Base-by-base conservation (phyloP, 176 grass and related monocot species). In the Zoysia japonica region DNA sequence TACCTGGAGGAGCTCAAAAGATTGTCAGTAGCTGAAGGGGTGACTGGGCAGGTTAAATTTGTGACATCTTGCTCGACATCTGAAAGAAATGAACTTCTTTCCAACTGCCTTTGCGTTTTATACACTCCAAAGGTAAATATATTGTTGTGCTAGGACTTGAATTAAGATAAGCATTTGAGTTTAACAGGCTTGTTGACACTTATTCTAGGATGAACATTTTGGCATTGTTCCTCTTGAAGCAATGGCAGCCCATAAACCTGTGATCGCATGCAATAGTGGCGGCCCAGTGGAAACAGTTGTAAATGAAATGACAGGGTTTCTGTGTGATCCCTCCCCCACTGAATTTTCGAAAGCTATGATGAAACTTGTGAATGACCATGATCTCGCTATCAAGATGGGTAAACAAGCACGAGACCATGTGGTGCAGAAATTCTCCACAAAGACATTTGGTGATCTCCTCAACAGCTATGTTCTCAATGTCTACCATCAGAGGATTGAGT, bases 161-260 rank as follows among this genome's bases (percentile, higher is more conserved):
- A 51, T 64, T 42, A 55, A 60, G 73, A 43, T 49, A 56, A 55
- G n/a, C 49, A 54, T 61, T 80, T 71, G 49, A 49, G 42, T 59
- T 6, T 50, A 55, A 78, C 16, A 82, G 55, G 5, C 53, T 49
- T 67, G 11, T 56, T 38, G 14, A 55, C 64, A 62, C 80, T 77
- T 61, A 69, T 72, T 72, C 41, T 74, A 99, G 96, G 90, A 93
- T 15, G 92, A 99, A 60, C 96, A 99, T 88, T 99, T 99, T 10
- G 96, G 96, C 65, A 99, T 99, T 70, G 96, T 99, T 63, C 96
- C 96, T 61, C 79, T 99, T 19, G 96, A 99, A 91, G 92, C 96
- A 10, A 99, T 99, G 96, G 96, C 92, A 0, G 87, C 92, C 17
- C 67, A 87, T 65, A 99, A 99, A 73, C 92, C 92, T n/a, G 92